These are phyloP conservation scores for Podospora bellae-mahoneyi DNA, from an alignment of 495 filamentous ascomycete species.

Conservation along the genomic window DNA sequence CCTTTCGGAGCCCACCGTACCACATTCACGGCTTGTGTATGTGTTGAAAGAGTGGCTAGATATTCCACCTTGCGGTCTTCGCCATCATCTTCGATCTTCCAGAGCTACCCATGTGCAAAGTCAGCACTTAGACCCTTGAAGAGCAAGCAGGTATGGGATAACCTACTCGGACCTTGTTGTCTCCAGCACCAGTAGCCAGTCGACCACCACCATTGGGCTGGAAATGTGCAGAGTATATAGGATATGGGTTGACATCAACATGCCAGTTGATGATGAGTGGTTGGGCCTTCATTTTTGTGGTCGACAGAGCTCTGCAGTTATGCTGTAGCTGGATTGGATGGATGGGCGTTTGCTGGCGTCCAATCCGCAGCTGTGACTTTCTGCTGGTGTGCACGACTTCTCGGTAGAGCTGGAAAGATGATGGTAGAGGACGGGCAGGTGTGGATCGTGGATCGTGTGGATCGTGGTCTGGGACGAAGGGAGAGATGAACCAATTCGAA, in stretches of 20 bases:
- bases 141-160: background rate
- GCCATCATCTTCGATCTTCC: slow-evolving; percentile 83
- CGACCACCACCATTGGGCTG: slow-evolving; percentile 90
- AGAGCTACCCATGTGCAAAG: slow-evolving; percentile 56
- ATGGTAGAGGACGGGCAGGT: background rate
- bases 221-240: slow-evolving; percentile 95
- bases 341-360: background rate
- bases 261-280: slow-evolving; percentile 95
- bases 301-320: background rate
- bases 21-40: slow-evolving; percentile 97
- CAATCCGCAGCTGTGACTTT: background rate
- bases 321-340: slow-evolving; percentile 2
- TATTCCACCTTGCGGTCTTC: slow-evolving; percentile 87
- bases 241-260: slow-evolving; percentile 79
- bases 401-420: background rate
- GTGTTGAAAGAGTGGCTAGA: slow-evolving; percentile 83
- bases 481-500: background rate
- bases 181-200: slow-evolving; percentile 89
- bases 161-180: slow-evolving; percentile 92
- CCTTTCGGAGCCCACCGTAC: slow-evolving; percentile 93
- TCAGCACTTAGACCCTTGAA: background rate
- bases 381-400: background rate
- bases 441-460: background rate
- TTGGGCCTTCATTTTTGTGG: slow-evolving; percentile 75
- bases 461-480: background rate